Conservation (phyloP, 306 rosid species). For the barrel medic (Medicago truncatula) region MtrunA17r5.0-ANR NC_053048.1:38996501-38997000, state of each 20-base stretch:
- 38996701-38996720: too few species aligned
- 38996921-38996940: background rate
- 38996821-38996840: too few species aligned
- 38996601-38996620: background rate
- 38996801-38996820: too few species aligned
- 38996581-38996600: background rate
- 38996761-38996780: too few species aligned
- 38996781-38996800: too few species aligned
- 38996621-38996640: background rate
- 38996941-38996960: constrained; percentile 22
- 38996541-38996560: constrained; percentile 4
- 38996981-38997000: constrained; percentile 15
- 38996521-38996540: constrained; percentile 22
- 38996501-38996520: constrained; percentile 7
- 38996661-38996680: too few species aligned
- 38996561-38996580: constrained; percentile 6
- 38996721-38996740: too few species aligned
- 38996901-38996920: background rate
- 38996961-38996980: constrained; percentile 12
- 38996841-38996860: background rate
- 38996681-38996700: too few species aligned
- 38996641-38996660: too few species aligned
- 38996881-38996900: constrained; percentile 6
- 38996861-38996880: background rate
- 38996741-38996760: too few species aligned